Conservation (phyloP, 2,329 filamentous ascomycete genomes). For the Penicillium rolfsii region DNA sequence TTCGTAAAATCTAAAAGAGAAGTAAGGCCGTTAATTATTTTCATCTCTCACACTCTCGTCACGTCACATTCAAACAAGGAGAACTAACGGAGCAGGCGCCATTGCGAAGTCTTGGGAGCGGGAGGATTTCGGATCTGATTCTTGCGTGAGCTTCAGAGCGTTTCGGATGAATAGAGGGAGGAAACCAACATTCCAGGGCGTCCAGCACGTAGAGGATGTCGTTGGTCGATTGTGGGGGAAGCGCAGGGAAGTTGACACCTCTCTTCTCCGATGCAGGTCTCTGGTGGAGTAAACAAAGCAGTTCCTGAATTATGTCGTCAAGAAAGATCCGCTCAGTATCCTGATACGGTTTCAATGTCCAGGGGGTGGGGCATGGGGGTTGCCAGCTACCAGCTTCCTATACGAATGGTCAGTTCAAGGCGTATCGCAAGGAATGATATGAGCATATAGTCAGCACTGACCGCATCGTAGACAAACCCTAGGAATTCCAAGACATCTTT, state of each 20-base stretch:
- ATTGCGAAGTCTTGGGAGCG: slow-evolving; percentile 37
- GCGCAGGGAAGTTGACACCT: slow-evolving; percentile 35
- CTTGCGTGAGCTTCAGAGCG: slow-evolving; percentile 20
- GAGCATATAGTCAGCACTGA: slow-evolving; percentile 33
- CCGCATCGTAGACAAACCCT: slow-evolving; percentile 57
- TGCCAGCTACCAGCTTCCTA: slow-evolving; percentile 48
- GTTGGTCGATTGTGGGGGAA: slow-evolving; percentile 40
- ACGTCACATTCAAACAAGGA: not conserved
- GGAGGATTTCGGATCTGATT: slow-evolving; percentile 34
- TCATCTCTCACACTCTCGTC: not conserved
- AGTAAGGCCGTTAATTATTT: slow-evolving; percentile 4
- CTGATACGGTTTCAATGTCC: slow-evolving; percentile 43
- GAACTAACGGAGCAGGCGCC: slow-evolving; percentile 39
- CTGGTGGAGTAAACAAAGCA: slow-evolving; percentile 56
- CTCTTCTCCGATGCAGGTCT: slow-evolving; percentile 46
- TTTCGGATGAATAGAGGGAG: not conserved
- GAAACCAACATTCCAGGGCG: slow-evolving; percentile 40
- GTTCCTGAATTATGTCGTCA: slow-evolving; percentile 63
- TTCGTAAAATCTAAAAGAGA: slow-evolving; percentile 55
- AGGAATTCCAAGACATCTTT: slow-evolving; percentile 60
- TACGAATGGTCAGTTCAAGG: not conserved
- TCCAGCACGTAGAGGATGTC: slow-evolving; percentile 46
- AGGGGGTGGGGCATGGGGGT: slow-evolving; percentile 44
- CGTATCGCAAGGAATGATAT: not conserved
- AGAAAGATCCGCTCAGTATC: slow-evolving; percentile 53